A percentile compares a stretch with the other conserved stretches of the same genome.
Evolutionary conservation across 139 green algal genomes (phyloP).

Genomic region (Nannochloris sp.): DNA sequence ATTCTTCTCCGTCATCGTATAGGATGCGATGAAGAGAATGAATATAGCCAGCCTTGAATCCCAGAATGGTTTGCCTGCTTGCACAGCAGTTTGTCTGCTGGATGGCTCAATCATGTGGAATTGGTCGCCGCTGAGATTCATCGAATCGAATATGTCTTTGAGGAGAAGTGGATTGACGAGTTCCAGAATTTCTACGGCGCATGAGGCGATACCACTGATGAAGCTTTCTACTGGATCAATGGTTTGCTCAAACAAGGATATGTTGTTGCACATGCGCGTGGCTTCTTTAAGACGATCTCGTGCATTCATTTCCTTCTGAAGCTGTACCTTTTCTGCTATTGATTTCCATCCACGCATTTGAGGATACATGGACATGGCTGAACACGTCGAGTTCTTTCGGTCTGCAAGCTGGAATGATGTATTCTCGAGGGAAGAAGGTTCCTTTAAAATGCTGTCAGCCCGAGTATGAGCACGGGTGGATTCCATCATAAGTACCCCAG

Average conservation of each 20-base stretch:
- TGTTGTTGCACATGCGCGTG: not conserved
- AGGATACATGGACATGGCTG: not conserved
- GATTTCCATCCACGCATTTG: not conserved
- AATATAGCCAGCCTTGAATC: conserved; percentile 30
- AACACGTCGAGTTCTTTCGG: no score
- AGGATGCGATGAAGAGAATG: conserved; percentile 36
- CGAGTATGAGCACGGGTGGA: not conserved
- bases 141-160: not conserved
- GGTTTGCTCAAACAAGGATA: not conserved
- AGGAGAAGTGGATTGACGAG: not conserved
- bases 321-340: not conserved
- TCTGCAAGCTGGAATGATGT: no score
- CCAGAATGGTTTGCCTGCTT: conserved; percentile 18
- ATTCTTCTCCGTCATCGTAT: not conserved
- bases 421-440: no score
- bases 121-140: not conserved
- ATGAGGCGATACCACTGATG: not conserved
- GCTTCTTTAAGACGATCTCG: not conserved
- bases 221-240: conserved; percentile 1
- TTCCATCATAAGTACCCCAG: not conserved
- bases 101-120: not conserved
- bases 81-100: not conserved
- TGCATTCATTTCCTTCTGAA: not conserved
- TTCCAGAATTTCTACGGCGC: not conserved
- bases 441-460: conserved; percentile 1